Conservation (phyloP, 2,329 filamentous ascomycete genomes). For the Boeremia lycopersici region DNA sequence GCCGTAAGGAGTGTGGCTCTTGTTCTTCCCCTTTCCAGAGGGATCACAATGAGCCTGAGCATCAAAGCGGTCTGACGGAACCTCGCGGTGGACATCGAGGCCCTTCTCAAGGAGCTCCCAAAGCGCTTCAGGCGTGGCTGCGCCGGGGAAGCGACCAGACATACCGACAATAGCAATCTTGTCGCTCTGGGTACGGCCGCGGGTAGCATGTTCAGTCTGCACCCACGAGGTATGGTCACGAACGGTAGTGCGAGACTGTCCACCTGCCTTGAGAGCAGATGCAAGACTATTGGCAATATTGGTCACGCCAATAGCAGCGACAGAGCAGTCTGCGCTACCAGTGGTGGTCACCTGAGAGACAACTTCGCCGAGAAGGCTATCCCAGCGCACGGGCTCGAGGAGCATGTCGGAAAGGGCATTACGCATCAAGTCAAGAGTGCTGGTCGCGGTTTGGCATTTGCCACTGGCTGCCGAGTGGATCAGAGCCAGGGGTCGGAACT, state of each 20-base stretch:
- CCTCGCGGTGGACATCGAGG: slow-evolving; percentile 72
- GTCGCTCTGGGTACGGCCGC: slow-evolving; percentile 60
- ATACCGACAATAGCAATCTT: slow-evolving; percentile 88
- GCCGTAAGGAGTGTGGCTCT: slow-evolving; percentile 75
- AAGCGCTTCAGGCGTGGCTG: slow-evolving; percentile 71
- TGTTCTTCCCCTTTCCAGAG: slow-evolving; percentile 75
- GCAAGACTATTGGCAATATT: slow-evolving; percentile 62
- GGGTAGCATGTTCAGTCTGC: slow-evolving; percentile 31
- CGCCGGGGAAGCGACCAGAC: slow-evolving; percentile 77
- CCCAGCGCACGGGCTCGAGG: slow-evolving; percentile 56
- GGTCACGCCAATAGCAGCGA: slow-evolving; percentile 58
- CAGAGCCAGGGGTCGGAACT: slow-evolving; percentile 50
- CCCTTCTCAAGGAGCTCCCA: slow-evolving; percentile 79
- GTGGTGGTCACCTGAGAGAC: slow-evolving; percentile 54
- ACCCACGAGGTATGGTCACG: slow-evolving; percentile 55
- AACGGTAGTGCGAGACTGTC: slow-evolving; percentile 51
- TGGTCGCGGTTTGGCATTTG: slow-evolving; percentile 53
- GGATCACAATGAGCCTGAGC: slow-evolving; percentile 73
- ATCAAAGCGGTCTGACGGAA: slow-evolving; percentile 75
- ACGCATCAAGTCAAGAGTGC: slow-evolving; percentile 54
- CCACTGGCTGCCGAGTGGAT: slow-evolving; percentile 56
- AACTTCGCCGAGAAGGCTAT: slow-evolving; percentile 54
- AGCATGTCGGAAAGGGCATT: slow-evolving; percentile 54
- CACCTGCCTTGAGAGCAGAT: slow-evolving; percentile 59
- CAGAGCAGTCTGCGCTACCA: slow-evolving; percentile 50